Base-by-base conservation (phyloP, 1,284 basidiomycete species). In the Erythrobasidium hasegawianum region DNA sequence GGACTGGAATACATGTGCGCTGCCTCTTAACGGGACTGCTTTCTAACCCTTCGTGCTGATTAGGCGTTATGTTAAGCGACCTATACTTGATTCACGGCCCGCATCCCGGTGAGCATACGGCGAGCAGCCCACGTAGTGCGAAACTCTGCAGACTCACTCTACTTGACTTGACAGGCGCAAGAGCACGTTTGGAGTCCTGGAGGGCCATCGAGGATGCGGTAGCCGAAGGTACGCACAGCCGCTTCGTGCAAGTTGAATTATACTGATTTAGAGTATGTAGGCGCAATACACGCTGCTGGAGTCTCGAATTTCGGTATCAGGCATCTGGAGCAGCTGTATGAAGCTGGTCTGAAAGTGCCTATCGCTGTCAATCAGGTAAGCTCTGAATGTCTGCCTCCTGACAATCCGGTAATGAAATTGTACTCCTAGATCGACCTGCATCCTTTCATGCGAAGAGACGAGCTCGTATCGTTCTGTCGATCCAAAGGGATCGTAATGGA, bases 371-470 rank as follows among this genome's bases (percentile, higher is more conserved):
- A 65, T 47, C 62, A 65, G 43, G 43, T 47, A 47, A 8, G 43
- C 22, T 24, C 43, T n/a, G n/a, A n/a, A n/a, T n/a, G n/a, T n/a
- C n/a, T n/a, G n/a, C n/a, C n/a, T n/a, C n/a, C n/a, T n/a, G n/a
- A n/a, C n/a, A n/a, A n/a, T n/a, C n/a, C n/a, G n/a, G n/a, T n/a
- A n/a, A n/a, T n/a, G n/a, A n/a, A n/a, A n/a, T n/a, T n/a, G n/a
- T n/a, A n/a, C n/a, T n/a, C n/a, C n/a, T 47, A 47, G 89, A 74
- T 94, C 64, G 89, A 68, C 27, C 80, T 91, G 9, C 89, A 92
- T 74, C 90, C 90, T 0, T 85, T 87, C 71, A 91, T 88, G 78
- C 89, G 92, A 73, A 89, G 90, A 69, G 80, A 80, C 50, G 83
- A 85, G 9, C 89, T 93, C 62, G 88, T 90, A 22, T 80, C 83